Evolutionary conservation across 2,329 filamentous ascomycete species (phyloP), one percentile per base, ranked within the genome.

Genomic region (Coniochaeta sp.): DNA sequence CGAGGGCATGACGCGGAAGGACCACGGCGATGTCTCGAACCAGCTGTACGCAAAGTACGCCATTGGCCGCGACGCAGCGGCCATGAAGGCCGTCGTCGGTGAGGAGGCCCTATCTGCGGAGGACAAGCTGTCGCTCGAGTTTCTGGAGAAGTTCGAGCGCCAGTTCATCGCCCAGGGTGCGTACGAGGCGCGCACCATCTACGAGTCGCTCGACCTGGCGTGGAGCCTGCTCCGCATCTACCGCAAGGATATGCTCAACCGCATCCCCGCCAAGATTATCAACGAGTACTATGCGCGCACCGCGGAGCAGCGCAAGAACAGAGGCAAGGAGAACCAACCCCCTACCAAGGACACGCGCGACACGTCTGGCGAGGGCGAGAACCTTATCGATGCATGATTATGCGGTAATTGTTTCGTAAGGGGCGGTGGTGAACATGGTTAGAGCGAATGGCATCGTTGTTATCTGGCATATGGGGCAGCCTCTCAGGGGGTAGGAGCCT

Each of bases 21-120:
- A 99, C 71, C 95, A 99, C 77, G 91, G 91, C 68, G 95, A 99
- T 78, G 95, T 99, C 58, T 99, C 95, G 67, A 99, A 99, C 82
- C 95, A 99, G 82, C 85, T 99, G 66, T 99, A 99, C 76, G 95
- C 95, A 78, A 99, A 99, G 80, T 99, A 99, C 75, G 95, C 95
- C 76, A 98, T 99, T 73, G 95, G 95, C 73, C 93, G 93, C 83
- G 95, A 99, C 71, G 95, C 95, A 22, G 93, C 96, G 40, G 89
- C 92, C 74, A 99, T 99, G 95, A 99, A 98, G 82, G 95, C 95
- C 63, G 95, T 99, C 75, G 95, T 99, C 62, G 95, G 95, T 79
- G 96, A 99, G 79, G 95, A 99, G 76, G 95, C 95, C 36, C 78
- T 99, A 71, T 96, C 92, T 31, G 85, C 90, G 59, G 95, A 99